These are phyloP conservation scores for Taxillus chinensis DNA, from an alignment of 164 flowering plant species.

Conservation along the genomic window DNA sequence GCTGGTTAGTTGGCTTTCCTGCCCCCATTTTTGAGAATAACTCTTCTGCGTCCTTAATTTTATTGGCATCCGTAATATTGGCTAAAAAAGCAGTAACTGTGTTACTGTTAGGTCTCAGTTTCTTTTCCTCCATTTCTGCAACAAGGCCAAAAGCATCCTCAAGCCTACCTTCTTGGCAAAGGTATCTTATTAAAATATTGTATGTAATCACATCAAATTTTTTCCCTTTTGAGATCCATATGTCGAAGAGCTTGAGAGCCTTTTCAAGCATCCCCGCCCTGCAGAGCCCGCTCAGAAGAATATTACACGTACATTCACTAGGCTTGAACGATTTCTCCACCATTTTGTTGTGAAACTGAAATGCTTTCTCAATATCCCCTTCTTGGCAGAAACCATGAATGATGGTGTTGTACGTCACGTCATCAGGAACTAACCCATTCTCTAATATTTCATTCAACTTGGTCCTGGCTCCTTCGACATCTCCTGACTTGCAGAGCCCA, in stretches of 20 bases:
- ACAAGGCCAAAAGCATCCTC: conserved; percentile 50
- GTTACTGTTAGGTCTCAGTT: conserved; percentile 46
- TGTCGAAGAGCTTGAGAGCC: conserved; percentile 62
- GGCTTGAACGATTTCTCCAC: conserved; percentile 72
- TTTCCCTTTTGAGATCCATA: conserved; percentile 62
- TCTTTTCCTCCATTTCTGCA: conserved; percentile 54
- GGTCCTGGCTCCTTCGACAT: conserved; percentile 42
- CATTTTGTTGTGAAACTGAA: conserved; percentile 71
- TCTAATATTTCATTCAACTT: conserved; percentile 65
- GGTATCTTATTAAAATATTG: conserved; percentile 51
- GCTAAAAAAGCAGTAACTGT: conserved; percentile 37
- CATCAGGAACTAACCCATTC: conserved; percentile 66
- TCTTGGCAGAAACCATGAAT: conserved; percentile 66
- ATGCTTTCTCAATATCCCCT: conserved; percentile 66
- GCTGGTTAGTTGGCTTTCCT: conserved; percentile 20
- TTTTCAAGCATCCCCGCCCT: conserved; percentile 64
- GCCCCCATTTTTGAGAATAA: conserved; percentile 35
- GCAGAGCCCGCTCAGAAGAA: conserved; percentile 73
- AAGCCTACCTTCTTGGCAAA: conserved; percentile 55
- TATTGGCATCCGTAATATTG: conserved; percentile 51
- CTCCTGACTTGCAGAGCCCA: conserved; percentile 59
- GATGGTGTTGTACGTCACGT: conserved; percentile 63
- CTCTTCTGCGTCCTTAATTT: conserved; percentile 42
- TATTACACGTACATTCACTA: conserved; percentile 57
- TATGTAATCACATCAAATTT: conserved; percentile 52